A percentile compares a stretch with the other conserved stretches of the same genome.
Conservation (phyloP, 768 basidiomycete genomes). For the Punctularia strigosozonata region DNA sequence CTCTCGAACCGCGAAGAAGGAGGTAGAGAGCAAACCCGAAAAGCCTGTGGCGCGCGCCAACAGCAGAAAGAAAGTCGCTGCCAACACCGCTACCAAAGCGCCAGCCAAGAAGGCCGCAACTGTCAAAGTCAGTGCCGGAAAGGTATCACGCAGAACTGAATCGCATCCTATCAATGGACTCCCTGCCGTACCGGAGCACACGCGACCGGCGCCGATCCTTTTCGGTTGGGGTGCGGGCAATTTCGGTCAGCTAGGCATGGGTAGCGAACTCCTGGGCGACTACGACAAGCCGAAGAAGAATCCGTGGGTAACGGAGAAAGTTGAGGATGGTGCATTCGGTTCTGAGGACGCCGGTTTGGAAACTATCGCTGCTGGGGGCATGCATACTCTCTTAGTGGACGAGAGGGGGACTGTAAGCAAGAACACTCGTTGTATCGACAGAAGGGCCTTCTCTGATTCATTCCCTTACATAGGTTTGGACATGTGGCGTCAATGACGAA, state of each 20-base stretch:
- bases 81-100: too few relatives aligned
- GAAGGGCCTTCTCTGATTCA: neutral
- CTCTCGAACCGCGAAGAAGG: too few relatives aligned
- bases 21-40: too few relatives aligned
- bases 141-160: too few relatives aligned
- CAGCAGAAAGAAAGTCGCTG: too few relatives aligned
- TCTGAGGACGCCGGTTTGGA: conserved; percentile 66
- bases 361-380: conserved; percentile 68
- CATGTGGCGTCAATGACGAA: conserved; percentile 81
- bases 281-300: conserved; percentile 69
- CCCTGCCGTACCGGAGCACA: conserved; percentile 41
- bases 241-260: conserved; percentile 93
- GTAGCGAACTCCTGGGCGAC: conserved; percentile 61
- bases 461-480: conserved; percentile 48
- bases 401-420: conserved; percentile 79
- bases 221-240: conserved; percentile 91
- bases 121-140: too few relatives aligned
- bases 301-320: conserved; percentile 64
- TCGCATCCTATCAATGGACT: conserved; percentile 63
- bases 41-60: too few relatives aligned
- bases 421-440: neutral
- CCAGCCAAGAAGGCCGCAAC: too few relatives aligned
- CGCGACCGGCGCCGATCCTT: conserved; percentile 56
- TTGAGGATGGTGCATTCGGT: conserved; percentile 61
- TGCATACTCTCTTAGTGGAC: conserved; percentile 84